Percentiles rank a stretch among this genome's conserved stretches.
phyloP scores from a whole-genome alignment of 1,284 basidiomycete genomes.

The Malassezia equina region DNA sequence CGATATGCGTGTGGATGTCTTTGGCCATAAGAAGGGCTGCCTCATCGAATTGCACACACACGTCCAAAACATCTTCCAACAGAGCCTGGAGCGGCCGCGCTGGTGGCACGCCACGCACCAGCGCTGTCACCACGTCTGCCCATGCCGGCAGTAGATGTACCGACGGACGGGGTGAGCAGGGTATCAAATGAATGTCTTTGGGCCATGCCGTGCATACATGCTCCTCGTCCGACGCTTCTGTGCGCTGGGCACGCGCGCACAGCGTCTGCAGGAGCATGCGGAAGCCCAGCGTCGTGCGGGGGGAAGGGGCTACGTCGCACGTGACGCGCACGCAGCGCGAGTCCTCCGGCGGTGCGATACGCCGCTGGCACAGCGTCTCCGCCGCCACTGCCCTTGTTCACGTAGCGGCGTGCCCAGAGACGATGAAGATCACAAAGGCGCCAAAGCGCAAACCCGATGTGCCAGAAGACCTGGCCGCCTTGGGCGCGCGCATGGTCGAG shows the following conservation, averaged over 20 bases:
- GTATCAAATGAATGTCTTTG: background rate
- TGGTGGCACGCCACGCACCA: background rate
- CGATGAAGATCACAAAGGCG: conserved; percentile 47
- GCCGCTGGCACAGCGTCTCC: background rate
- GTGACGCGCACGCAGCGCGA: background rate
- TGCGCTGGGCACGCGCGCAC: background rate
- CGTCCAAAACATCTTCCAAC: background rate
- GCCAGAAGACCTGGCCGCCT: conserved; percentile 27
- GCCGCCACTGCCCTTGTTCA: background rate
- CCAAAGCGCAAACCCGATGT: conserved; percentile 40
- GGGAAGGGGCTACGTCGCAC: background rate
- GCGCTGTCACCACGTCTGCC: background rate
- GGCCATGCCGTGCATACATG: background rate
- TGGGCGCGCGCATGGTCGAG: conserved; percentile 31
- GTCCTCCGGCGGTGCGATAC: background rate
- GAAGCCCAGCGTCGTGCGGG: background rate
- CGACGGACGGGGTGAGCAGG: background rate
- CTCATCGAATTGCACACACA: background rate
- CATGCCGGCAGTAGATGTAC: background rate
- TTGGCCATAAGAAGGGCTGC: background rate
- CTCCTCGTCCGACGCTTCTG: background rate
- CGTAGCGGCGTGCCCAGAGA: background rate
- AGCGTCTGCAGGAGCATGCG: background rate
- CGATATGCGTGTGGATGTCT: background rate
- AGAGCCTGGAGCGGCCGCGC: background rate